Evolutionary conservation across 2,329 filamentous ascomycete genomes (phyloP).

Genomic region (Arthrobotrys musiformis): DNA sequence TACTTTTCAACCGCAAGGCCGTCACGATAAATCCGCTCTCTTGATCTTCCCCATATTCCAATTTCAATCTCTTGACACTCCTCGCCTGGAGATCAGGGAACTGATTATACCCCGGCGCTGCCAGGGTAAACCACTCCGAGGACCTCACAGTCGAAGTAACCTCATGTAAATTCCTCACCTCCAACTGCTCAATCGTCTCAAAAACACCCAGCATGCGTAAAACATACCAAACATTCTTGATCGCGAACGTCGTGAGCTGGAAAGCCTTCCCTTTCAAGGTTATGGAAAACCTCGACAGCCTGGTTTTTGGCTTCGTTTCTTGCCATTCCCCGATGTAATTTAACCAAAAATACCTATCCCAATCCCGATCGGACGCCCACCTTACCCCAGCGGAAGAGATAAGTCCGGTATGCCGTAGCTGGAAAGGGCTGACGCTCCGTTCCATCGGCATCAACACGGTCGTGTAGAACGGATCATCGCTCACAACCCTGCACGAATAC

Average conservation of each 20-base stretch:
- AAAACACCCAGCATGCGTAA: background rate
- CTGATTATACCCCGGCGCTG: background rate
- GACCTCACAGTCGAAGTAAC: background rate
- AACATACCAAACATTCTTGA: slow-evolving; percentile 6
- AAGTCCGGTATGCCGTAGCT: background rate
- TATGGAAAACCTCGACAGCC: background rate
- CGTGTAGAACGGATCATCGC: background rate
- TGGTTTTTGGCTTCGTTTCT: background rate
- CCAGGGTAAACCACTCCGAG: background rate
- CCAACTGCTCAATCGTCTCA: background rate
- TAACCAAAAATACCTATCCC: background rate
- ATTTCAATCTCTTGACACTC: background rate
- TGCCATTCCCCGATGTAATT: background rate
- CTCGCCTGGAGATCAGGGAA: background rate
- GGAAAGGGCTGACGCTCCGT: background rate
- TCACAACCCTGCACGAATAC: background rate
- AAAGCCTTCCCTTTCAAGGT: background rate
- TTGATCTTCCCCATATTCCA: slow-evolving; percentile 3
- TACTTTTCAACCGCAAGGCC: background rate
- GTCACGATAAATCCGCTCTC: background rate
- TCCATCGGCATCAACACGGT: background rate
- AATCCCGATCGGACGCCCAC: background rate
- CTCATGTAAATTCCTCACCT: background rate
- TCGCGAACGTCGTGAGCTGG: background rate
- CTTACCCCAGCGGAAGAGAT: background rate